Evolutionary conservation across 805 yeast genomes (phyloP).

Genomic region (Metschnikowia dekortorum): DNA sequence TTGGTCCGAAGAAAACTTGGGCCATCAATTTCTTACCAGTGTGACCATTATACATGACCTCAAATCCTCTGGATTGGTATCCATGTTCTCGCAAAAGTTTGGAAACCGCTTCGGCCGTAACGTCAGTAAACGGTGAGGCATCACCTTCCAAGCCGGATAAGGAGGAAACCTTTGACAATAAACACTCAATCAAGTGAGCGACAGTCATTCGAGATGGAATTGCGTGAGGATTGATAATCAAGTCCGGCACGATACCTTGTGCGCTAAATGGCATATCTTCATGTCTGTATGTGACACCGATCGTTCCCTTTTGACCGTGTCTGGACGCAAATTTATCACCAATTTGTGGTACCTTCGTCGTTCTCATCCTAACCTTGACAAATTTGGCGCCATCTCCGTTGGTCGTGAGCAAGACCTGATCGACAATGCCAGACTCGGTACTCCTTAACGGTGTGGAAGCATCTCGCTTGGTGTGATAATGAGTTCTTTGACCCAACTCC

Average conservation of each 20-base stretch:
- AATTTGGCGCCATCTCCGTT: slow-evolving; percentile 98
- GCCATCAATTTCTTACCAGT: slow-evolving; percentile 98
- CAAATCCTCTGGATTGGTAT: slow-evolving; percentile 97
- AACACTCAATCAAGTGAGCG: slow-evolving; percentile 98
- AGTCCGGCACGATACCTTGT: slow-evolving; percentile 95
- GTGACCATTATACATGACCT: slow-evolving; percentile 97
- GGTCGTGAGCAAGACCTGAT: slow-evolving; percentile 93
- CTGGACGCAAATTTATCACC: slow-evolving; percentile 99
- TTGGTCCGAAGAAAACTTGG: slow-evolving; percentile 98
- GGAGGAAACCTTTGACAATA: slow-evolving; percentile 90
- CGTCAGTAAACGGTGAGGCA: slow-evolving; percentile 98
- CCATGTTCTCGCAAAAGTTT: slow-evolving; percentile 91
- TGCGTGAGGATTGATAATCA: slow-evolving; percentile 97
- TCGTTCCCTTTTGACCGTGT: slow-evolving; percentile 99
- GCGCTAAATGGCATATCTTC: slow-evolving; percentile 98
- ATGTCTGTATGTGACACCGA: slow-evolving; percentile 97
- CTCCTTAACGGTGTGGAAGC: slow-evolving; percentile 96
- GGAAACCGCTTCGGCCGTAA: slow-evolving; percentile 96
- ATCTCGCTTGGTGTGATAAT: slow-evolving; percentile 96
- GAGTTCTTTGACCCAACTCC: slow-evolving; percentile 97
- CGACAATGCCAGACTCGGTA: slow-evolving; percentile 97
- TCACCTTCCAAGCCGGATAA: slow-evolving; percentile 97
- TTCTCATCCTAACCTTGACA: slow-evolving; percentile 97
- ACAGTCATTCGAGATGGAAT: slow-evolving; percentile 99
- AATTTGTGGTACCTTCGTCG: slow-evolving; percentile 96